Evolutionary conservation across 768 basidiomycete genomes (phyloP).

Genomic region (Mycena olivaceomarginata): DNA sequence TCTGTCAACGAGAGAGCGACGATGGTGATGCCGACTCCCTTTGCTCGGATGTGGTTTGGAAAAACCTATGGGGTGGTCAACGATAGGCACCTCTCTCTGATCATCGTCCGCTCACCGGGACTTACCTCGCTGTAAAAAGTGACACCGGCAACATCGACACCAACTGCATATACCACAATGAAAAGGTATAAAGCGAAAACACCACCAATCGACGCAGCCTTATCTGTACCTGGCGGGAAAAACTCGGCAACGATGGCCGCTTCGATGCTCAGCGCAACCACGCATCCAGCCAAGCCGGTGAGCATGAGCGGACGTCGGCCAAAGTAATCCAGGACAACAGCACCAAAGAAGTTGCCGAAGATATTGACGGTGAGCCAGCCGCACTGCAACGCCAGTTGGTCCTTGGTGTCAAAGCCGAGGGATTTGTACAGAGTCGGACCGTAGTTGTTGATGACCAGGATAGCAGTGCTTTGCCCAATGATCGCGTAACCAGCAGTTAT

Average conservation of each 20-base stretch:
- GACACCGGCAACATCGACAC: constrained; percentile 8
- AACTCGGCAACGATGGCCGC: constrained; percentile 8
- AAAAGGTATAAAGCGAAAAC: constrained; percentile 9
- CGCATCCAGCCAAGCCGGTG: constrained; percentile 6
- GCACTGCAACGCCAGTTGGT: constrained; percentile 8
- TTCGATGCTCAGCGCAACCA: constrained; percentile 4
- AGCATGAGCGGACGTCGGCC: constrained; percentile 8
- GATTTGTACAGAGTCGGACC: constrained; percentile 5
- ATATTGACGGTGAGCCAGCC: not conserved
- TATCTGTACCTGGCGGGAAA: constrained; percentile 5
- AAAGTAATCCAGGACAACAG: constrained; percentile 7
- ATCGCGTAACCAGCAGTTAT: constrained; percentile 4
- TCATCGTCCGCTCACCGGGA: constrained; percentile 2
- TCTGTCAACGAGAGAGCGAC: constrained; percentile 7
- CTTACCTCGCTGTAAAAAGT: constrained; percentile 9
- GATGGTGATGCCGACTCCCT: constrained; percentile 6
- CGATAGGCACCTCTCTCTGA: constrained; percentile 9
- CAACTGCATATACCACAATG: constrained; percentile 6
- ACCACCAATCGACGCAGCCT: constrained; percentile 6
- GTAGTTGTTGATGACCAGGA: constrained; percentile 9
- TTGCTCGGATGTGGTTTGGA: constrained; percentile 7
- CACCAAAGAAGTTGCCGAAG: constrained; percentile 9
- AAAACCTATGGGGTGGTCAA: constrained; percentile 5
- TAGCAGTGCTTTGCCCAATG: constrained; percentile 9
- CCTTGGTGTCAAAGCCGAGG: constrained; percentile 4